A percentile compares a stretch with the other conserved stretches of the same genome.
Conservation (phyloP, 768 basidiomycete species). For the Gloeophyllum trabeum region DNA sequence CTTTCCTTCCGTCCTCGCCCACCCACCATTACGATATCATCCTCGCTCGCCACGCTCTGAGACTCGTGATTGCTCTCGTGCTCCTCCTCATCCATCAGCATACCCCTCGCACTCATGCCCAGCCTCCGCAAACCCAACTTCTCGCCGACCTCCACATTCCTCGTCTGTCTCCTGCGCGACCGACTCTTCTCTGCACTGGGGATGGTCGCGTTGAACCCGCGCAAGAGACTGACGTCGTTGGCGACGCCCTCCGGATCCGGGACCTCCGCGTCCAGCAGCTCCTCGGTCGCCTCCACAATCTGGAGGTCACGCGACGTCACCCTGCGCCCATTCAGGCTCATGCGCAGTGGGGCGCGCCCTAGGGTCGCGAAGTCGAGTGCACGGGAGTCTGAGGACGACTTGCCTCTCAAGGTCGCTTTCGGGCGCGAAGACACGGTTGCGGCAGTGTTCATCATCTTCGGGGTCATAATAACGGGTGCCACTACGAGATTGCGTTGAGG, state of each 20-base stretch:
- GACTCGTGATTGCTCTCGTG: slow-evolving; percentile 29
- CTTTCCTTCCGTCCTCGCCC: slow-evolving; percentile 23
- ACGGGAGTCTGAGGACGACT: slow-evolving; percentile 26
- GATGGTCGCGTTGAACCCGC: slow-evolving; percentile 92
- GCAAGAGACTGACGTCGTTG: slow-evolving; percentile 66
- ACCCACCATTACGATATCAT: slow-evolving; percentile 59
- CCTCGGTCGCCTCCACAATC: slow-evolving; percentile 73
- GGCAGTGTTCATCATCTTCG: slow-evolving; percentile 64
- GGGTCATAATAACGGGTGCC: slow-evolving; percentile 86
- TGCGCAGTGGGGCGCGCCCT: slow-evolving; percentile 64
- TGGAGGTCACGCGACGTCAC: slow-evolving; percentile 78
- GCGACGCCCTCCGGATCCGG: slow-evolving; percentile 67
- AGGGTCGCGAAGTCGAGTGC: slow-evolving; percentile 63
- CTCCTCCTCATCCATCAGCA: slow-evolving; percentile 42
- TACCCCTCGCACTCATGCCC: slow-evolving; percentile 68
- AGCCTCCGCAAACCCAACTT: slow-evolving; percentile 70
- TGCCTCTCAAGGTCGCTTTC: slow-evolving; percentile 20
- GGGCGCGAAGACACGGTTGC: slow-evolving; percentile 53
- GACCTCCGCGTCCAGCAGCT: slow-evolving; percentile 58
- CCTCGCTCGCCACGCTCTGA: slow-evolving; percentile 61
- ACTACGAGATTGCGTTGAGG: no score
- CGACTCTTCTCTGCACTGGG: slow-evolving; percentile 80
- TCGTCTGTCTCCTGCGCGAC: slow-evolving; percentile 63
- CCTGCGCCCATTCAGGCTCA: slow-evolving; percentile 52
- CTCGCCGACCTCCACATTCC: slow-evolving; percentile 61